Conservation (phyloP, 129 eudicot species). For the Pseudognaphalium luteoalbum region DNA sequence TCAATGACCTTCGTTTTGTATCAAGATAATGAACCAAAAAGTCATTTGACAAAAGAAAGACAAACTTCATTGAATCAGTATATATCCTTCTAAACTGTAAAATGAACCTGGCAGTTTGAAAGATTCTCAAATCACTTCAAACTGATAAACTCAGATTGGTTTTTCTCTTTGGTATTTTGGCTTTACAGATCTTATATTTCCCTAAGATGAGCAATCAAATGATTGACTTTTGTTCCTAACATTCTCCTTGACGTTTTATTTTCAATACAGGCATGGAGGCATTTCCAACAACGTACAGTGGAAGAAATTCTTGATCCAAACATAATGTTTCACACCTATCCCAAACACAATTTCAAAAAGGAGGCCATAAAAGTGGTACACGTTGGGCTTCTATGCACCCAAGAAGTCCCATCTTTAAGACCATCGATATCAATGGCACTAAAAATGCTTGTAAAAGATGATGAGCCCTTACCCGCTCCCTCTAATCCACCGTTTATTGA, state of each 20-base stretch:
- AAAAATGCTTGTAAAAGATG: slow-evolving; percentile 63
- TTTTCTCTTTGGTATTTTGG: too few species aligned
- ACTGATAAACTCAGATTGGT: too few species aligned
- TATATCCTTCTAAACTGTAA: too few species aligned
- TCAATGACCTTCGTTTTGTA: neutral
- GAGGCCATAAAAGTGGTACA: slow-evolving; percentile 66
- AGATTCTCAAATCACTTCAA: too few species aligned
- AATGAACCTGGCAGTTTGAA: too few species aligned
- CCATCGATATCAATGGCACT: slow-evolving; percentile 69
- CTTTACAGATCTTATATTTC: too few species aligned
- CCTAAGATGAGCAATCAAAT: neutral
- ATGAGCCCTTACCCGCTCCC: slow-evolving; percentile 63
- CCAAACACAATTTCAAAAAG: slow-evolving; percentile 30
- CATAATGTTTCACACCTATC: slow-evolving; percentile 49
- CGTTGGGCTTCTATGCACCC: slow-evolving; percentile 74
- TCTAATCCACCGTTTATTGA: slow-evolving; percentile 68
- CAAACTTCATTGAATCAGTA: too few species aligned
- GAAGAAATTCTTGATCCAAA: slow-evolving; percentile 75
- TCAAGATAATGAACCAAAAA: too few species aligned
- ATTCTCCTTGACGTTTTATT: neutral
- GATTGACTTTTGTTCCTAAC: neutral
- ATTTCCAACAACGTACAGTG: slow-evolving; percentile 59
- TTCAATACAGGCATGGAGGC: slow-evolving; percentile 69
- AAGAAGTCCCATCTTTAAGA: slow-evolving; percentile 63
- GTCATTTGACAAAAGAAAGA: too few species aligned